phyloP scores from a whole-genome alignment of 139 green algal genomes.

The Coelastrella sp. region DNA sequence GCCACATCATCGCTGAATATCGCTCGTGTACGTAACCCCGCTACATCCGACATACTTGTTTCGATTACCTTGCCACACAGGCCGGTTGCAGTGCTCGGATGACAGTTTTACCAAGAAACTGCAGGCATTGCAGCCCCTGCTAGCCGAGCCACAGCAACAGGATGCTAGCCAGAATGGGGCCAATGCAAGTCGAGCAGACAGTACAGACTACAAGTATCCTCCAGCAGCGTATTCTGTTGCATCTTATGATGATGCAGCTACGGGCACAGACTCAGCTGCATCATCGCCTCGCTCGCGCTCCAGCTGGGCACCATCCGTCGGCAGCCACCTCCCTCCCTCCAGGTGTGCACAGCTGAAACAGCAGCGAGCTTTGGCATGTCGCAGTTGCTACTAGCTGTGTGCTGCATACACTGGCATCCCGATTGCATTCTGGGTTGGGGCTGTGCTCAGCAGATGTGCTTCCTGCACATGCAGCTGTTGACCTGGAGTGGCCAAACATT shows the following conservation, averaged over 20 bases:
- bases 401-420: too few relatives aligned
- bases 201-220: neutral
- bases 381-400: too few relatives aligned
- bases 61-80: neutral
- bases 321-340: constrained; percentile 18
- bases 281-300: constrained; percentile 27
- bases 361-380: too few relatives aligned
- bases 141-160: neutral
- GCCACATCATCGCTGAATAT: too few relatives aligned
- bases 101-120: constrained; percentile 22
- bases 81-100: neutral
- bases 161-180: neutral
- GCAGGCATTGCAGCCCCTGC: constrained; percentile 22
- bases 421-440: too few relatives aligned
- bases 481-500: too few relatives aligned
- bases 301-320: constrained; percentile 5
- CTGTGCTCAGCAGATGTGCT: too few relatives aligned
- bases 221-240: neutral
- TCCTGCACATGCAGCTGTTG: too few relatives aligned
- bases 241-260: neutral
- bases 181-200: constrained; percentile 6
- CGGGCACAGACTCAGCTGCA: constrained; percentile 25
- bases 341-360: neutral
- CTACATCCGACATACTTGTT: too few relatives aligned
- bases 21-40: too few relatives aligned